These are phyloP conservation scores for Fagus crenata DNA, from an alignment of 306 rosid species.

Conservation along the genomic window DNA sequence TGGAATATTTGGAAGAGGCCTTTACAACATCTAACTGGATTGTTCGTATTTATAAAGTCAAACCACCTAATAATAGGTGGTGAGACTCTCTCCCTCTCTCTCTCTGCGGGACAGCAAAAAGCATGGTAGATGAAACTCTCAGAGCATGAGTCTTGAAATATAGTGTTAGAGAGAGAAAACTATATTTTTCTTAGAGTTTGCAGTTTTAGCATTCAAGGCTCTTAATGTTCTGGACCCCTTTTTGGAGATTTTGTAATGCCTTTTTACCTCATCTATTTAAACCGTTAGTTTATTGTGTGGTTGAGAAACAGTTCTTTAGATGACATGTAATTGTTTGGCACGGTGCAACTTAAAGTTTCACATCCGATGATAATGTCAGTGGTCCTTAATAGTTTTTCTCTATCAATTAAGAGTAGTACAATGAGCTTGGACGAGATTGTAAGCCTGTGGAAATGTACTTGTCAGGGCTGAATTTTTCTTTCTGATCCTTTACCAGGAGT, in stretches of 20 bases:
- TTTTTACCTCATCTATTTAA: background rate
- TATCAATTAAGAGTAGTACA: background rate
- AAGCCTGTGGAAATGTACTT: background rate
- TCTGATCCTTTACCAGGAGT: too few relatives aligned
- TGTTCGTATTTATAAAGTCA: constrained; percentile 97
- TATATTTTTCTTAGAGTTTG: background rate
- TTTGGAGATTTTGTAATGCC: background rate
- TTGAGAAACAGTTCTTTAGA: background rate
- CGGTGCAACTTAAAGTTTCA: background rate
- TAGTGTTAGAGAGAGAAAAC: constrained; percentile 10
- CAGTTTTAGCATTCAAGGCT: background rate
- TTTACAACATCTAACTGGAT: constrained; percentile 97
- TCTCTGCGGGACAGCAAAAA: background rate
- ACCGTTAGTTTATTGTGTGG: background rate
- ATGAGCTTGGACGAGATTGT: background rate
- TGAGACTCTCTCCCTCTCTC: constrained; percentile 26
- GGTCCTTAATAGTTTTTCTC: background rate
- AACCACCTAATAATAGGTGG: constrained; percentile 98
- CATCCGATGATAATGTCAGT: background rate
- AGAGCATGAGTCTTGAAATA: constrained; percentile 20
- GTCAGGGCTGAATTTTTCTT: too few relatives aligned
- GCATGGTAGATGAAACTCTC: constrained; percentile 27
- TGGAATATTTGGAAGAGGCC: constrained; percentile 97
- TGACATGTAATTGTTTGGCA: background rate
- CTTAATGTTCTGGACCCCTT: background rate